A percentile compares a stretch with the other conserved stretches of the same genome.
These are phyloP conservation scores for Kodamaea lidongshanica DNA, from an alignment of 805 yeast genomes.

Conservation along the genomic window DNA sequence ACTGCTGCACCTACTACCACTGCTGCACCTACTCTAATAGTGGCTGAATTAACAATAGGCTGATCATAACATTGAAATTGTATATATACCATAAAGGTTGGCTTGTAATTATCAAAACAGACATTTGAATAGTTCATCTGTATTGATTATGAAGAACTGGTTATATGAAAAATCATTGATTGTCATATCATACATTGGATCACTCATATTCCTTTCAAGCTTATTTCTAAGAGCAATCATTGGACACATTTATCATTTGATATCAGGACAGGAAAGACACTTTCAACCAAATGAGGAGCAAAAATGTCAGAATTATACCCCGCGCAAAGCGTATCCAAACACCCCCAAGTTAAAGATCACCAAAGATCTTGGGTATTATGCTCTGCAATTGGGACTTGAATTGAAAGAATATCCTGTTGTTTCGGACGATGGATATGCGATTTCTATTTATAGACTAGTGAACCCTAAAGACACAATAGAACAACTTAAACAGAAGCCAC, in stretches of 20 bases:
- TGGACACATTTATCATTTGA: constrained; percentile 24
- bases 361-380: constrained; percentile 60
- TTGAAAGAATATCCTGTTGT: constrained; percentile 53
- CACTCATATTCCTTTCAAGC: no score
- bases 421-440: constrained; percentile 74
- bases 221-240: no score
- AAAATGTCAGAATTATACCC: constrained; percentile 20
- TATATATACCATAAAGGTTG: no score
- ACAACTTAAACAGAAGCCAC: constrained; percentile 38
- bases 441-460: constrained; percentile 59
- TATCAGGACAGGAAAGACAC: constrained; percentile 25
- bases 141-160: no score
- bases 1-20: no score
- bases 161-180: no score
- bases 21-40: no score
- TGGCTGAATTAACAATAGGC: no score
- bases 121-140: no score
- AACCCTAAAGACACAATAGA: constrained; percentile 38
- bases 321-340: constrained; percentile 32
- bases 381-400: constrained; percentile 52
- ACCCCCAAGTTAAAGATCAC: constrained; percentile 26
- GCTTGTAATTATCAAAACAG: no score
- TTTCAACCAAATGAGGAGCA: constrained; percentile 19
- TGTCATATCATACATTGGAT: no score
- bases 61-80: no score